Evolutionary conservation across 345 rosid species (phyloP), one percentile per base, ranked within the genome.

Genomic region (Camelina hispida): DNA sequence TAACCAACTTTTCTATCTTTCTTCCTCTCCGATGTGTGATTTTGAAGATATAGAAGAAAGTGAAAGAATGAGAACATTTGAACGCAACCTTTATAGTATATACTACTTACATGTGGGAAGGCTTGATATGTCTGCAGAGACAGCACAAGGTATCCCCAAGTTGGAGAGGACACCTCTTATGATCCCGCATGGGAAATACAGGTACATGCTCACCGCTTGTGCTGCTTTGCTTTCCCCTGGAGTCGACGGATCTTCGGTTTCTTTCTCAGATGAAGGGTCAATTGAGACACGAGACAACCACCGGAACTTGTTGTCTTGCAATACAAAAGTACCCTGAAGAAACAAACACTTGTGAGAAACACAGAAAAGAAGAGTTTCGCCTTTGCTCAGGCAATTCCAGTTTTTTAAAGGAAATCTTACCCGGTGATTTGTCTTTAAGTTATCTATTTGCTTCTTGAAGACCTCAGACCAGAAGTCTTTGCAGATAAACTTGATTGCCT

Each of bases 391-490:
- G n/a, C n/a, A n/a, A n/a, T n/a, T n/a, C n/a, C n/a, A n/a, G n/a
- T 0, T 38, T 68, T 37, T 53, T 0, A 4, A 16, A 44, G 46
- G 16, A 57, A 38, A 38, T 66, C 80, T 70, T 79, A 95, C 99
- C 81, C 91, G 86, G 68, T 95, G 98, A 65, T 95, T 95, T 17
- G 99, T 95, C 85, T 95, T 95, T 84, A 95, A 72, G 79, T 93
- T 96, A 82, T 96, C 98, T 1, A 93, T 96, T 86, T 93, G 98
- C 84, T 96, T 95, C 90, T 95, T 95, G 84, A 95, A 95, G 61
- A 95, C 69, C 82, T 92, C 97, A 3, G 96, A 89, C 99, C 99
- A 95, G 81, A 95, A 95, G 72, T 95, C 99, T 80, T 95, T 95
- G 87, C 97, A 95, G 68, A 95, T 95, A 84, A 92, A 92, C 87